Evolutionary conservation across 208 protist species (phyloP).

Genomic region (Acanthamoeba healyi): DNA sequence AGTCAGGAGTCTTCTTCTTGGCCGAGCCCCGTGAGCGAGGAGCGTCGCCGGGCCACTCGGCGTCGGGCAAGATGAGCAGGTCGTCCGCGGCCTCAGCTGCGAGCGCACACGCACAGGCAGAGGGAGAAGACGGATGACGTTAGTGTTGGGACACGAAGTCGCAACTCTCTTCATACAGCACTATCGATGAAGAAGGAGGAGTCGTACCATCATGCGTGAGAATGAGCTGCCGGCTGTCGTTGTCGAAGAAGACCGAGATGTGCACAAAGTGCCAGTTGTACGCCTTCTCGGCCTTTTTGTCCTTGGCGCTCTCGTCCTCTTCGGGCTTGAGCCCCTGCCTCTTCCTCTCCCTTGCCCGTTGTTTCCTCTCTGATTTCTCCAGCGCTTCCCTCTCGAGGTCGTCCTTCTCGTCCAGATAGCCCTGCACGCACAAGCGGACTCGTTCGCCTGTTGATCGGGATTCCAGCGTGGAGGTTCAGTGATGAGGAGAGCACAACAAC

Average conservation of each 20-base stretch:
- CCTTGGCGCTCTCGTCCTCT: background rate
- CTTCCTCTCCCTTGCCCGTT: background rate
- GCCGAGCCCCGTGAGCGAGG: background rate
- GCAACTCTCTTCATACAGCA: too few relatives aligned
- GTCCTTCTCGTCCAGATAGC: conserved; percentile 18
- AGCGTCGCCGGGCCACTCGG: background rate
- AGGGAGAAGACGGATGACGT: background rate
- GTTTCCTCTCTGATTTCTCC: background rate
- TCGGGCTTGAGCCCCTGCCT: conserved; percentile 1
- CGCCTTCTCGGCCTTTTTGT: background rate
- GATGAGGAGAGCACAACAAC: background rate
- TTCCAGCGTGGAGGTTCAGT: background rate
- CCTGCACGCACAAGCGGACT: conserved; percentile 13
- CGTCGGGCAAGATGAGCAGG: conserved; percentile 1
- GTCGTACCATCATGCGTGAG: conserved; percentile 9
- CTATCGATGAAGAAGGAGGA: background rate
- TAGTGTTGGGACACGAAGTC: background rate
- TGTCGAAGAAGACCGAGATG: conserved; percentile 51
- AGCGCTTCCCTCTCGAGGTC: background rate
- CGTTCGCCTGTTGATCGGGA: background rate
- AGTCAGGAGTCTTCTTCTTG: background rate
- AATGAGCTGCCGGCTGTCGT: conserved; percentile 31
- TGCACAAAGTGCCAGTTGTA: conserved; percentile 54
- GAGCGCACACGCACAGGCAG: too few relatives aligned
- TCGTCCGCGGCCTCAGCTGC: background rate